These are phyloP conservation scores for Alloteropsis angusta DNA, from an alignment of 202 grass and related monocot genomes.

Conservation along the genomic window DNA sequence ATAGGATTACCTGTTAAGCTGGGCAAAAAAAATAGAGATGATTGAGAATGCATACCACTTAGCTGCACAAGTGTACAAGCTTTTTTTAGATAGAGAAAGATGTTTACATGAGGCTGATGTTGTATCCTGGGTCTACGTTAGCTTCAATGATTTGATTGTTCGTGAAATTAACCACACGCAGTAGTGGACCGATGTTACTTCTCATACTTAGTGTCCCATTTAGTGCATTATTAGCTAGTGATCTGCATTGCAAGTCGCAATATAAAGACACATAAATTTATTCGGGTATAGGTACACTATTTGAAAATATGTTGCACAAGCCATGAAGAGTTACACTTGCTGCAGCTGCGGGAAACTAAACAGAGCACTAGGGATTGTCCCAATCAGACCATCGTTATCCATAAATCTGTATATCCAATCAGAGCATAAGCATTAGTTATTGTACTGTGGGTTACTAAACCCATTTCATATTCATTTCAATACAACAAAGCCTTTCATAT, in stretches of 20 bases:
- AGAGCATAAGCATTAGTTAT: neutral
- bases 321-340: slow-evolving; percentile 36
- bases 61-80: neutral
- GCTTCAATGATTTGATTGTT: slow-evolving; percentile 24
- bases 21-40: neutral
- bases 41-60: neutral
- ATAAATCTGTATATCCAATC: slow-evolving; percentile 24
- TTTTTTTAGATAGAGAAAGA: neutral
- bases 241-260: slow-evolving; percentile 25
- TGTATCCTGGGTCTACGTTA: slow-evolving; percentile 16
- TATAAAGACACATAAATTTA: neutral
- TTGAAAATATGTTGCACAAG: neutral
- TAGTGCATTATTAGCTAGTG: slow-evolving; percentile 31
- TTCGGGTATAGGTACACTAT: neutral
- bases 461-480: neutral
- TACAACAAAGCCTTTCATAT: neutral
- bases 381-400: slow-evolving; percentile 10
- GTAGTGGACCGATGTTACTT: slow-evolving; percentile 14
- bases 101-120: slow-evolving; percentile 44
- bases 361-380: slow-evolving; percentile 28
- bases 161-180: slow-evolving; percentile 43
- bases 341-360: slow-evolving; percentile 35
- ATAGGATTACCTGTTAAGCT: slow-evolving; percentile 46
- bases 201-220: slow-evolving; percentile 14
- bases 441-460: neutral